Evolutionary conservation across 768 basidiomycete species (phyloP).

Genomic region (Nevesoporus exiguus): DNA sequence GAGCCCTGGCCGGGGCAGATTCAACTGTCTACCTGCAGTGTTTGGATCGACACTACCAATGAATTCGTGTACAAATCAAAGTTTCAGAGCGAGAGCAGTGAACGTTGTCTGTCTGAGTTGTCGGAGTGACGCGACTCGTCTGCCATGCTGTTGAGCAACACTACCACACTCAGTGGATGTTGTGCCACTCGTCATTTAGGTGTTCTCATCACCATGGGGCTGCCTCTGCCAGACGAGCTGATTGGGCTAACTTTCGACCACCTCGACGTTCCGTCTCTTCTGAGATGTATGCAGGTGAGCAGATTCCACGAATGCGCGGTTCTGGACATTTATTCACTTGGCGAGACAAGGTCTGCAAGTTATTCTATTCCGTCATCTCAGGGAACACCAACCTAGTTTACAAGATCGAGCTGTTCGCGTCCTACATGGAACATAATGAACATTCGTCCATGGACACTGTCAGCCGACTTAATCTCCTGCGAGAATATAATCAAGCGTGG

Average conservation of each 20-base stretch:
- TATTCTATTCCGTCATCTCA: constrained; percentile 28
- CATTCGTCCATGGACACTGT: constrained; percentile 17
- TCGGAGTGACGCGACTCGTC: not conserved
- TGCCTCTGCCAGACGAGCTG: constrained; percentile 31
- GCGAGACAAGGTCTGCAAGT: constrained; percentile 29
- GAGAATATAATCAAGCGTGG: constrained; percentile 30
- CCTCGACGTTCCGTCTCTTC: constrained; percentile 30
- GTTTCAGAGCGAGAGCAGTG: not conserved
- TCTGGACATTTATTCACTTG: not conserved
- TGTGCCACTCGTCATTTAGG: not conserved
- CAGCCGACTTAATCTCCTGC: constrained; percentile 25
- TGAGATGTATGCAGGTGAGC: constrained; percentile 28
- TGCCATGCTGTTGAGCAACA: not conserved
- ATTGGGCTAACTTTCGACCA: constrained; percentile 20
- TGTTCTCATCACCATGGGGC: constrained; percentile 11
- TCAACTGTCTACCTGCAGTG: not conserved
- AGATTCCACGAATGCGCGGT: not conserved
- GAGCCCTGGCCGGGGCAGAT: not conserved
- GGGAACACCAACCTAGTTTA: constrained; percentile 27
- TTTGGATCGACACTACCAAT: not conserved
- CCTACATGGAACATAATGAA: constrained; percentile 26
- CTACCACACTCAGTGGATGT: not conserved
- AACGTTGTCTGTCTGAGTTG: not conserved
- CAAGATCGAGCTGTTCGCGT: constrained; percentile 29
- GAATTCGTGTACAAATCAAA: not conserved